phyloP scores from a whole-genome alignment of 257 asterid species.

The Capsicum chinense region DNA sequence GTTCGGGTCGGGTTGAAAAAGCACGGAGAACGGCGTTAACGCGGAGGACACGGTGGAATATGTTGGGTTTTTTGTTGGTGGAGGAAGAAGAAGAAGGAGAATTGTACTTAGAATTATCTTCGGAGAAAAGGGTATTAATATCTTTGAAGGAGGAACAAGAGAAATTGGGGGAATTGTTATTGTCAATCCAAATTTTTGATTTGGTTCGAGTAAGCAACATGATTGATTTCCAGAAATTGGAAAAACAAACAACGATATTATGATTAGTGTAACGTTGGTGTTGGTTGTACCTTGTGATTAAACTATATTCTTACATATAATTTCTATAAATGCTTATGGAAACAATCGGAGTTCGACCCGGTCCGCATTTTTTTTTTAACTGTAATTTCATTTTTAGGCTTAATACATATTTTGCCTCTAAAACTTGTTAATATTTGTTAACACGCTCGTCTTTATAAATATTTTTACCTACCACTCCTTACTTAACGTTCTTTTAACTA shows the following conservation, averaged over 20 bases:
- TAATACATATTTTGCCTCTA: not conserved
- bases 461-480: not conserved
- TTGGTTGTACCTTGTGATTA: not conserved
- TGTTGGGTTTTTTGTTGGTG: conserved; percentile 36
- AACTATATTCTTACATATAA: not conserved
- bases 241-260: not conserved
- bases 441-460: not conserved
- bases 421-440: not conserved
- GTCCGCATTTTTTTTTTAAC: not conserved
- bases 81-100: conserved; percentile 21
- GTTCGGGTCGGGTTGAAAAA: conserved; percentile 41
- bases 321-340: not conserved
- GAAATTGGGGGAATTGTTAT: conserved; percentile 54
- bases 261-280: not conserved
- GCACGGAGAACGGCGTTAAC: conserved; percentile 62
- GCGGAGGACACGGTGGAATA: conserved; percentile 78
- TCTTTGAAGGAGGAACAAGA: conserved; percentile 86
- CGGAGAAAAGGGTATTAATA: conserved; percentile 63
- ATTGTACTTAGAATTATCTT: conserved; percentile 27
- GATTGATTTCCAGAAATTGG: conserved; percentile 42
- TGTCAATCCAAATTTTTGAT: conserved; percentile 56
- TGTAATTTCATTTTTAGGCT: not conserved
- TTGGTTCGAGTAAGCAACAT: conserved; percentile 75
- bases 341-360: not conserved
- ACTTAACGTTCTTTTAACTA: not conserved